Evolutionary conservation across 2,329 filamentous ascomycete species (phyloP), one percentile per base, ranked within the genome.

Genomic region (Ophiostoma pallidulum): DNA sequence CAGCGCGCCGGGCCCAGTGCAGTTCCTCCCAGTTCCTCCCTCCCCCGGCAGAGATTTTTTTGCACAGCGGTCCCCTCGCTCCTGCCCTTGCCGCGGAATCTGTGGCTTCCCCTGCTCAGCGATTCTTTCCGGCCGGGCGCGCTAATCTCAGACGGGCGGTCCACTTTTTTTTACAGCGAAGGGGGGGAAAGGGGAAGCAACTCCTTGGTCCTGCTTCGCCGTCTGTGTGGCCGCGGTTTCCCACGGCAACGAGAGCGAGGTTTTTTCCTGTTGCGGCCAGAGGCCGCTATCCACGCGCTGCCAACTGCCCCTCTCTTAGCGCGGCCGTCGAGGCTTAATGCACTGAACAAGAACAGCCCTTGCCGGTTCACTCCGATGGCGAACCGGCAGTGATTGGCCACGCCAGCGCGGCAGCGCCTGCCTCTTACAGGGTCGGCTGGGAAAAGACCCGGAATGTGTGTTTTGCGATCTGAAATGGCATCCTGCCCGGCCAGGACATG

Each of bases 111-210:
- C n/a, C n/a, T n/a, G n/a, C 72, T 65, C 48, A 68, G 71, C 72
- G 71, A 75, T 66, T 74, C 70, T 73, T 74, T 65, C 72, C 71
- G 72, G 53, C 42, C 47, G 35, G n/a, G 60, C 61, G 45, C 55
- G 52, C 54, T 56, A 55, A 52, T 49, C 51, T 40, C 36, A 50
- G 45, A 50, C 46, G 41, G 35, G 19, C 2, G 44, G 9, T 42
- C 49, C 45, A 47, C 42, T 49, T 49, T 41, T 41, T 51, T 46
- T 47, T 49, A 26, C 36, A 29, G 31, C 46, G 28, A 13, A 39
- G 48, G 28, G 47, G 29, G 41, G 22, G 42, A 36, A 24, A 31
- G 13, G 19, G 36, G 12, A 20, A 37, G 35, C 16, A 7, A 12
- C 31, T 33, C 37, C 18, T 28, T 28, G n/a, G n/a, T 41, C 40